Conservation (phyloP, 805 yeast genomes). For the Ogataea ramenticola region DNA sequence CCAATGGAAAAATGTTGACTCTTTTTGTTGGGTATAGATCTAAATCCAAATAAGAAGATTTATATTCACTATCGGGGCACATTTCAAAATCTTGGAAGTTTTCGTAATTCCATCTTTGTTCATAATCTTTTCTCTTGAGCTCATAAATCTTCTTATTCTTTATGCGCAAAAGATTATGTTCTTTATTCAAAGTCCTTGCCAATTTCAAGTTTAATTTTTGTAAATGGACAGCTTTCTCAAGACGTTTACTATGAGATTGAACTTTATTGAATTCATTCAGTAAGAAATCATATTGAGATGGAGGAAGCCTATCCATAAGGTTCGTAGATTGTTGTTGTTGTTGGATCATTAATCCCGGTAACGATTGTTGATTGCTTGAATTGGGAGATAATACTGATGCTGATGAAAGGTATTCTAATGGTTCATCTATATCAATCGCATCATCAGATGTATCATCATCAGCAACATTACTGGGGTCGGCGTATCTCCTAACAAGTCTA, state of each 20-base stretch:
- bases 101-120: conserved; percentile 37
- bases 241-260: conserved; percentile 1
- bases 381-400: neutral
- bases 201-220: conserved; percentile 22
- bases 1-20: conserved; percentile 79
- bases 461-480: no score
- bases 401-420: neutral
- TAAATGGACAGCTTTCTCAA: conserved; percentile 19
- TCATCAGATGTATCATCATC: conserved; percentile 1
- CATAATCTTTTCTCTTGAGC: conserved; percentile 16
- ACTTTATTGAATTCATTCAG: neutral
- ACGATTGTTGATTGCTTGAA: neutral
- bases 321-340: neutral
- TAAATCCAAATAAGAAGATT: neutral
- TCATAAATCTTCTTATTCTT: conserved; percentile 20
- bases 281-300: neutral
- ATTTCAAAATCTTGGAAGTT: conserved; percentile 28
- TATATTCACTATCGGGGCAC: neutral
- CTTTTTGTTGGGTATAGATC: conserved; percentile 35
- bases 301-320: neutral
- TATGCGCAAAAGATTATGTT: conserved; percentile 18
- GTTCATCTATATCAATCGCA: conserved; percentile 1
- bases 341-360: neutral
- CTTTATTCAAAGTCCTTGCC: conserved; percentile 21
- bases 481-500: neutral